A percentile compares a stretch with the other conserved stretches of the same genome.
Evolutionary conservation across 1,139 yeast species (phyloP).

Genomic region (Magnusiomyces fungicola): DNA sequence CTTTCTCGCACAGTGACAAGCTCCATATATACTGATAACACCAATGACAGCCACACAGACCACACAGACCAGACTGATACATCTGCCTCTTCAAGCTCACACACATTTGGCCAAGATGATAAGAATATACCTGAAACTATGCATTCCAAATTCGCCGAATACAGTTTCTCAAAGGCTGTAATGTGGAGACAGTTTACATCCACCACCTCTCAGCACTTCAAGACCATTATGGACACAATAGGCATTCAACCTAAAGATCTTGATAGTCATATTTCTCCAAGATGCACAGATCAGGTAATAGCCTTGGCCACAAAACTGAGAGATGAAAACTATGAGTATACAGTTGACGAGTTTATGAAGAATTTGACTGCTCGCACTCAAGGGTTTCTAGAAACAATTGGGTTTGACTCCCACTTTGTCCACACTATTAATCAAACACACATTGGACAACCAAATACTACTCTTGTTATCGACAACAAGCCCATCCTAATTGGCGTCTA

Average conservation of each 20-base stretch:
- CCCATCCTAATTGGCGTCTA: slow-evolving; percentile 18
- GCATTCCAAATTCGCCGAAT: slow-evolving; percentile 7
- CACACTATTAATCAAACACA: not conserved
- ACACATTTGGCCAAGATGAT: no score
- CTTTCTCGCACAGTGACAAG: not conserved
- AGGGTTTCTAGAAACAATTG: not conserved
- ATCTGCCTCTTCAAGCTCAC: no score
- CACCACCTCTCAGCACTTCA: slow-evolving; percentile 5
- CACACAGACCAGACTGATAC: not conserved
- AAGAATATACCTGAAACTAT: not conserved
- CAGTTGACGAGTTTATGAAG: not conserved
- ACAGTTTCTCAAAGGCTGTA: slow-evolving; percentile 13
- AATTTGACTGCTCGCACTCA: not conserved
- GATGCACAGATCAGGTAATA: not conserved
- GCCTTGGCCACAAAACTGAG: not conserved
- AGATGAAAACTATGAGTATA: not conserved
- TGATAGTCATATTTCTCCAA: not conserved
- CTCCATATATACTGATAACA: no score
- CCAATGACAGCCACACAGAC: not conserved
- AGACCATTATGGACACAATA: not conserved
- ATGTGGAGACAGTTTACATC: slow-evolving; percentile 19
- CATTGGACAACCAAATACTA: not conserved
- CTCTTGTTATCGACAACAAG: not conserved
- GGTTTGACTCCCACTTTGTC: not conserved
- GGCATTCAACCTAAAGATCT: not conserved